Conservation (phyloP, 2,329 filamentous ascomycete species). For the Cordyceps farinosa region DNA sequence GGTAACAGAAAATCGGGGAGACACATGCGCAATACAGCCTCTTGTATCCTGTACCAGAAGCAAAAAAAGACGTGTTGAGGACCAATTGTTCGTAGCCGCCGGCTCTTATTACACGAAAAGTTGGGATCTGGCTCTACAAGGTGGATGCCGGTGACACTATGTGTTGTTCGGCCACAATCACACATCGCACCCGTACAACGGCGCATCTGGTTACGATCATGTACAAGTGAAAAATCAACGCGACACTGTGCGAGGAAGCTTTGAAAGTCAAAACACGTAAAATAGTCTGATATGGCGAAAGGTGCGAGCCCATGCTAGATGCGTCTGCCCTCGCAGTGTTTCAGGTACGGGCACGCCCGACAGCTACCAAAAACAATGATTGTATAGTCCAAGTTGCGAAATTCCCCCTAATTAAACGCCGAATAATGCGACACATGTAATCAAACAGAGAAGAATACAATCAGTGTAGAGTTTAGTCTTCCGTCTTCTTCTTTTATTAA, state of each 20-base stretch:
- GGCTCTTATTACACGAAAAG: not conserved
- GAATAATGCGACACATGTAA: slow-evolving; percentile 5
- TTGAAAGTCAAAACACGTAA: not conserved
- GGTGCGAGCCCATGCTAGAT: not conserved
- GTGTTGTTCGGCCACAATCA: not conserved
- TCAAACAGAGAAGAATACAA: not conserved
- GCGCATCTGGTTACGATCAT: not conserved
- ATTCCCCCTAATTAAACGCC: slow-evolving; percentile 11
- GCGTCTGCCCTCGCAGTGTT: not conserved
- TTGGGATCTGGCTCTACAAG: not conserved
- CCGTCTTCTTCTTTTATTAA: not conserved
- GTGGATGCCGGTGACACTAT: slow-evolving; percentile 1
- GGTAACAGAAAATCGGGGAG: not conserved
- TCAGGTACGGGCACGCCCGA: not conserved
- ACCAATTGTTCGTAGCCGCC: not conserved
- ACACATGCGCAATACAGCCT: not conserved
- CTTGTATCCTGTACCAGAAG: not conserved
- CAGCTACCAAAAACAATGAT: not conserved
- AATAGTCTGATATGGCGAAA: not conserved
- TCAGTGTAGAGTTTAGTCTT: not conserved
- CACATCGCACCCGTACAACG: slow-evolving; percentile 6
- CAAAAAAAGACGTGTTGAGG: not conserved
- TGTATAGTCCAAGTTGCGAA: slow-evolving; percentile 5
- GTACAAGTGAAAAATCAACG: not conserved
- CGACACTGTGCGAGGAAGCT: not conserved